A percentile compares a stretch with the other conserved stretches of the same genome.
Evolutionary conservation across 2,329 filamentous ascomycete genomes (phyloP).

Genomic region (Plectosphaerella cucumerina): DNA sequence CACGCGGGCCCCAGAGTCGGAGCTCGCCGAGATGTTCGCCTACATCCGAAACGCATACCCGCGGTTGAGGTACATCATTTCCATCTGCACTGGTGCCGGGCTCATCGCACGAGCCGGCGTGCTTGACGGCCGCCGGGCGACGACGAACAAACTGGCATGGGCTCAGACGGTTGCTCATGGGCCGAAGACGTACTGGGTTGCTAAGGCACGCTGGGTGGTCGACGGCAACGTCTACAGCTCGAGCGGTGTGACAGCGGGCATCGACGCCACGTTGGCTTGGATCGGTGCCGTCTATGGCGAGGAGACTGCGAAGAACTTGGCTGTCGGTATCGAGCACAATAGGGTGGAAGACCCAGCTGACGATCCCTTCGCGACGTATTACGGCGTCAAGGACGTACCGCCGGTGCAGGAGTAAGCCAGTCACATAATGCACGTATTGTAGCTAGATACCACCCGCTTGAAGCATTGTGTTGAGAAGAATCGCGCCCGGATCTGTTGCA

Average conservation of each 20-base stretch:
- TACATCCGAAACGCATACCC: slow-evolving; percentile 38
- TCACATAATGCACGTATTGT: background rate
- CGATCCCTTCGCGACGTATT: slow-evolving; percentile 49
- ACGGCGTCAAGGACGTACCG: background rate
- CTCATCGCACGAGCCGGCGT: slow-evolving; percentile 55
- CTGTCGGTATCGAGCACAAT: slow-evolving; percentile 51
- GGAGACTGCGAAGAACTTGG: slow-evolving; percentile 37
- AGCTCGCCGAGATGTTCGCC: slow-evolving; percentile 25
- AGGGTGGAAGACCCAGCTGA: slow-evolving; percentile 40
- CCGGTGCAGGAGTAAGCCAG: background rate
- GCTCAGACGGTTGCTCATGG: slow-evolving; percentile 39
- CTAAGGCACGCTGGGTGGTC: slow-evolving; percentile 57
- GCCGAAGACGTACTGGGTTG: slow-evolving; percentile 54
- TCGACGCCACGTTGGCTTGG: slow-evolving; percentile 32
- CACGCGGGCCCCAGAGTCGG: slow-evolving; percentile 25
- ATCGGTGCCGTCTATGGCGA: slow-evolving; percentile 42
- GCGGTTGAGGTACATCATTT: slow-evolving; percentile 51
- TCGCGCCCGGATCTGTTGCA: no score
- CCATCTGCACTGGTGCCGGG: slow-evolving; percentile 62
- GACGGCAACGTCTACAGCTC: slow-evolving; percentile 66
- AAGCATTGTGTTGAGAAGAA: background rate
- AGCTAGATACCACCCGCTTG: background rate
- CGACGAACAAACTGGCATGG: slow-evolving; percentile 62
- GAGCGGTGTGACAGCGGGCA: slow-evolving; percentile 43
- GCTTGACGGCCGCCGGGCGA: slow-evolving; percentile 56